Evolutionary conservation across 306 rosid genomes (phyloP).

Genomic region (Vicia sativa): DNA sequence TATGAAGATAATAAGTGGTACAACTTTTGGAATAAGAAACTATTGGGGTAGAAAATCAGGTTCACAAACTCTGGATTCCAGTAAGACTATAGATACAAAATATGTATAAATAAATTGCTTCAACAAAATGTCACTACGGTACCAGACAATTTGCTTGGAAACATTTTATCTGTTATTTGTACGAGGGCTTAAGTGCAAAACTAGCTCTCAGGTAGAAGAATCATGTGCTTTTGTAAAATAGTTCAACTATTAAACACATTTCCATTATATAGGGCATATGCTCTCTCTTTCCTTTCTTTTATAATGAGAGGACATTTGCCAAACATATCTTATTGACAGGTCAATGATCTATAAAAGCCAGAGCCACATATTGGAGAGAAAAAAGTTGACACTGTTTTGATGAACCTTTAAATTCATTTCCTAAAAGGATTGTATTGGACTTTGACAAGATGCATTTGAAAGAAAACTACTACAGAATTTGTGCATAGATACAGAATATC

Average conservation of each 20-base stretch:
- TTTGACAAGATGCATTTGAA: constrained; percentile 22
- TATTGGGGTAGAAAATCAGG: background rate
- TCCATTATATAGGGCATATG: constrained; percentile 14
- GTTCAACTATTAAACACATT: constrained; percentile 12
- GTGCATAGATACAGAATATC: constrained; percentile 26
- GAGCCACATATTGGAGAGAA: constrained; percentile 2
- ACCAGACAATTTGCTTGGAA: constrained; percentile 7
- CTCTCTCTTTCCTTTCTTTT: background rate
- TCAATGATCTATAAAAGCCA: constrained; percentile 15
- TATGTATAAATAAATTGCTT: constrained; percentile 4
- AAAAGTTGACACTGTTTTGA: constrained; percentile 1
- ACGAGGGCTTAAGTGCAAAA: constrained; percentile 3
- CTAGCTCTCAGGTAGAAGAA: constrained; percentile 6
- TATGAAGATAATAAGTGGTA: constrained; percentile 20
- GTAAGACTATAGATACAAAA: constrained; percentile 9
- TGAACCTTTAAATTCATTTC: constrained; percentile 11
- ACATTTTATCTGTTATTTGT: constrained; percentile 14
- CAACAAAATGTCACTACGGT: constrained; percentile 3
- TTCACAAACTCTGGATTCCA: constrained; percentile 15
- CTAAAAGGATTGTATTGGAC: constrained; percentile 6
- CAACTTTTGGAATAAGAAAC: constrained; percentile 27
- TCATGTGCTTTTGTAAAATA: constrained; percentile 8
- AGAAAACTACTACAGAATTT: background rate
- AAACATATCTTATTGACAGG: constrained; percentile 25
- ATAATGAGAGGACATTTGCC: constrained; percentile 13